A percentile compares a stretch with the other conserved stretches of the same genome.
Evolutionary conservation across 208 protist genomes (phyloP).

Genomic region (Leishmania martiniquensis): DNA sequence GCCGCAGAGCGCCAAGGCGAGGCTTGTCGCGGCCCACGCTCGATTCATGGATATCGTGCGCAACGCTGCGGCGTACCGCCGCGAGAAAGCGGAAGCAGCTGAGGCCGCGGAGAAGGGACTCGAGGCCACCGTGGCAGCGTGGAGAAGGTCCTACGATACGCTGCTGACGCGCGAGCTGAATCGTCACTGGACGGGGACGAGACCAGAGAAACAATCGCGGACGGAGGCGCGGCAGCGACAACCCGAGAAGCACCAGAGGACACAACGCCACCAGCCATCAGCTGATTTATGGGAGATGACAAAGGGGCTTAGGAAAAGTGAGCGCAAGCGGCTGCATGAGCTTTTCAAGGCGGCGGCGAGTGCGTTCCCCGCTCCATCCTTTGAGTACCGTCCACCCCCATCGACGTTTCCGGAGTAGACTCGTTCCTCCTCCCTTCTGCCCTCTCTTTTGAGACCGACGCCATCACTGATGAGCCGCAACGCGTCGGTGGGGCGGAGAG

Average conservation of each 20-base stretch:
- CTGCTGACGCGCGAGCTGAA: conserved; percentile 4
- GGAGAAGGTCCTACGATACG: conserved; percentile 10
- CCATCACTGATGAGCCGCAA: not conserved
- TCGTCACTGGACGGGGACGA: not conserved
- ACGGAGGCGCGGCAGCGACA: conserved; percentile 5
- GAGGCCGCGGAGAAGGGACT: conserved; percentile 28
- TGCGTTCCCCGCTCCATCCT: not conserved
- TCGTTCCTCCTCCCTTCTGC: not conserved
- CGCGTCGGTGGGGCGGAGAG: not conserved
- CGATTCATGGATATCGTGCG: conserved; percentile 22
- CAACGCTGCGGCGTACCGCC: conserved; percentile 4
- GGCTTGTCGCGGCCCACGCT: conserved; percentile 17
- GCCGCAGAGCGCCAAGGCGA: not conserved
- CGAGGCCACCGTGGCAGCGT: conserved; percentile 12
- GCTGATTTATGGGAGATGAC: conserved; percentile 1
- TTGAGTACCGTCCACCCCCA: not conserved
- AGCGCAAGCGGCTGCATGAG: conserved; percentile 12
- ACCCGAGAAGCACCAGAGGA: not conserved
- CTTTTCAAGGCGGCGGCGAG: conserved; percentile 10
- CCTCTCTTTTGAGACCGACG: not conserved
- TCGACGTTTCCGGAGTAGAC: not conserved
- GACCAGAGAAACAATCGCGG: conserved; percentile 3
- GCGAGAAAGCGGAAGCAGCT: conserved; percentile 15
- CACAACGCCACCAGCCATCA: not conserved
- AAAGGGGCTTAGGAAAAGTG: not conserved